Percentiles rank a stretch among this genome's conserved stretches.
Conservation (phyloP, 148 eudicot genomes). For the Camellia japonica region DNA sequence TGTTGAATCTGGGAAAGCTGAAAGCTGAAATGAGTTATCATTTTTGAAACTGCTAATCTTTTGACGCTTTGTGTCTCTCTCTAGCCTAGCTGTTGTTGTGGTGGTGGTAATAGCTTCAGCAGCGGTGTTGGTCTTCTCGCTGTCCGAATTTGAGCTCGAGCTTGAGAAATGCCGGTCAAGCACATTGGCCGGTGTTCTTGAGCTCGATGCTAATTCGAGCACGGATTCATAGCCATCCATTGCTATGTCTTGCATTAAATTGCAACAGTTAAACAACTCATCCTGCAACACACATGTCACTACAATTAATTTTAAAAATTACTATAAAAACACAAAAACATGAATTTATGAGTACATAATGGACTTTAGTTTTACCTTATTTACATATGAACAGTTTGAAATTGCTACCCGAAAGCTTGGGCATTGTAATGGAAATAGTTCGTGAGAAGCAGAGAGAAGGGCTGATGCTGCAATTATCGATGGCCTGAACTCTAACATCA, state of each 20-base stretch:
- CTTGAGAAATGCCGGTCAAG: conserved; percentile 29
- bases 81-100: conserved; percentile 1
- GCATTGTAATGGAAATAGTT: conserved; percentile 47
- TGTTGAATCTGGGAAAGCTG: conserved; percentile 23
- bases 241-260: conserved; percentile 34
- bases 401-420: conserved; percentile 33
- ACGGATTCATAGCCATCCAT: conserved; percentile 35
- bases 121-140: background rate
- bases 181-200: conserved; percentile 35
- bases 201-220: conserved; percentile 25
- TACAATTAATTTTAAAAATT: conserved; percentile 7
- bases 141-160: conserved; percentile 12
- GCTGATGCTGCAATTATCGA: conserved; percentile 56
- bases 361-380: background rate
- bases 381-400: conserved; percentile 29
- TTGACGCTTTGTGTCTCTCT: conserved; percentile 5
- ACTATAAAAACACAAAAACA: too few species aligned
- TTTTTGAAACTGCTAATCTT: conserved; percentile 16
- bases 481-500: conserved; percentile 49
- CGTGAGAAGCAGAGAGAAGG: conserved; percentile 46
- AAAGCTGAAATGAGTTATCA: conserved; percentile 13
- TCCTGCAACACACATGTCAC: conserved; percentile 23
- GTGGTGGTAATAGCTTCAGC: background rate
- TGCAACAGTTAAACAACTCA: conserved; percentile 28
- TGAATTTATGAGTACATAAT: too few species aligned